Conservation (phyloP, 192 early-diverging fungal genomes). For the Entomortierella lignicola region DNA sequence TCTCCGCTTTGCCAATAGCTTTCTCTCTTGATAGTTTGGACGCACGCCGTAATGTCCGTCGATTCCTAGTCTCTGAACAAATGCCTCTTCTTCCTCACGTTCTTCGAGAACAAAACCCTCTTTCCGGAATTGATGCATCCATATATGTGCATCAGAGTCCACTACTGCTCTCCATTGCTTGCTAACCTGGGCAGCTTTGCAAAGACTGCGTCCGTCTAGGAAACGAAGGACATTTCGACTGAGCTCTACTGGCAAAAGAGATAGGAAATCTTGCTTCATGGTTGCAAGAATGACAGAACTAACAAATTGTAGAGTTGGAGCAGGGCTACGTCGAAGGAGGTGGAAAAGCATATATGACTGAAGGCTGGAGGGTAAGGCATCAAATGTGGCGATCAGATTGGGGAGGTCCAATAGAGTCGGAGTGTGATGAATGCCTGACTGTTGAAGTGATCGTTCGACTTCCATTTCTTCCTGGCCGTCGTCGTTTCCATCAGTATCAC, state of each 20-base stretch:
- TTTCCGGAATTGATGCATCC: constrained; percentile 58
- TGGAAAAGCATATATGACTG: constrained; percentile 93
- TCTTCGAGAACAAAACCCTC: constrained; percentile 60
- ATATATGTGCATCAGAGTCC: constrained; percentile 72
- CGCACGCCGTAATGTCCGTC: constrained; percentile 51
- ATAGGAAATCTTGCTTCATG: constrained; percentile 92
- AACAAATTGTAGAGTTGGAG: constrained; percentile 91
- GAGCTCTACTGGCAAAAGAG: constrained; percentile 75
- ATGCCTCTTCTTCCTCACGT: constrained; percentile 51
- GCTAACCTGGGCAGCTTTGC: constrained; percentile 84
- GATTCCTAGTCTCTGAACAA: constrained; percentile 48
- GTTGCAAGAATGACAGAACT: constrained; percentile 88
- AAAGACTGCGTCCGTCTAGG: constrained; percentile 84
- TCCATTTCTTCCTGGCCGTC: constrained; percentile 49
- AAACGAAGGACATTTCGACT: constrained; percentile 83
- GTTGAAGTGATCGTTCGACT: constrained; percentile 40
- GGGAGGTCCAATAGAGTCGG: constrained; percentile 57
- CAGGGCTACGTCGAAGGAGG: constrained; percentile 84
- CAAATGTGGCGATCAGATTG: constrained; percentile 80
- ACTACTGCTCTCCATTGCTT: constrained; percentile 82
- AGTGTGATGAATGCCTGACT: constrained; percentile 25
- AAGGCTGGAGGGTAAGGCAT: constrained; percentile 76
- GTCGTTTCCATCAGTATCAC: constrained; percentile 25
- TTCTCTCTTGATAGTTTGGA: constrained; percentile 37
- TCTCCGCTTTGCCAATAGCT: constrained; percentile 23